phyloP scores from a whole-genome alignment of 2,329 filamentous ascomycete species.

The Paraphaeosphaeria minitans region DNA sequence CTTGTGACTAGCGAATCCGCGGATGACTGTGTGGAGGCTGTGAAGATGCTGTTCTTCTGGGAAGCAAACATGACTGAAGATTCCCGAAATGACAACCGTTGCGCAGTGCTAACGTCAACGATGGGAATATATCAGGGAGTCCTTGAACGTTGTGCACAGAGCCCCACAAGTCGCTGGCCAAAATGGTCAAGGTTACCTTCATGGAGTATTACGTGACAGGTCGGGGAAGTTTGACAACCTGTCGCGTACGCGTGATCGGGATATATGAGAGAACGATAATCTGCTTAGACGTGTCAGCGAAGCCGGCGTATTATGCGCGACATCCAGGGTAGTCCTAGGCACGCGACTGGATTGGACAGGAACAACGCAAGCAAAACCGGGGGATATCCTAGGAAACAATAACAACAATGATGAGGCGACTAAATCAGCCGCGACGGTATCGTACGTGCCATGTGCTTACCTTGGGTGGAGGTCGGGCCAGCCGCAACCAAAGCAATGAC shows the following conservation, averaged over 20 bases:
- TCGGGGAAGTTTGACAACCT: conserved; percentile 24
- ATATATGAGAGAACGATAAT: conserved; percentile 22
- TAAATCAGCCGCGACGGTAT: conserved; percentile 30
- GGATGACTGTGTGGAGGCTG: conserved; percentile 42
- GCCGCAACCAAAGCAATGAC: conserved; percentile 29
- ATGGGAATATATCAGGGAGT: conserved; percentile 29
- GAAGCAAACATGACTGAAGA: conserved; percentile 41
- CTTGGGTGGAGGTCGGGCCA: conserved; percentile 33
- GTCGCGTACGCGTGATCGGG: conserved; percentile 31
- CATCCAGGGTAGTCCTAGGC: conserved; percentile 16
- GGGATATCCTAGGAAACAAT: conserved; percentile 12
- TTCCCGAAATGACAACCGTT: conserved; percentile 14
- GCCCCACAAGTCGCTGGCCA: conserved; percentile 34
- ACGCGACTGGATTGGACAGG: conserved; percentile 16
- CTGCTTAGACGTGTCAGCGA: conserved; percentile 33
- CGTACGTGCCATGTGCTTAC: conserved; percentile 41
- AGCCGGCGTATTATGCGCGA: conserved; percentile 26
- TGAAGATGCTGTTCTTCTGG: conserved; percentile 39
- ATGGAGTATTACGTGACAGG: conserved; percentile 25
- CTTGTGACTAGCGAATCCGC: conserved; percentile 36
- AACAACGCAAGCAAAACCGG: conserved; percentile 15
- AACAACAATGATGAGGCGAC: conserved; percentile 21
- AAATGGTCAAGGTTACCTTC: conserved; percentile 29
- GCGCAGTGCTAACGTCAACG: conserved; percentile 15
- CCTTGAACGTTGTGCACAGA: conserved; percentile 28